Evolutionary conservation across 2,329 filamentous ascomycete species (phyloP).

Genomic region (Botrytis aclada): DNA sequence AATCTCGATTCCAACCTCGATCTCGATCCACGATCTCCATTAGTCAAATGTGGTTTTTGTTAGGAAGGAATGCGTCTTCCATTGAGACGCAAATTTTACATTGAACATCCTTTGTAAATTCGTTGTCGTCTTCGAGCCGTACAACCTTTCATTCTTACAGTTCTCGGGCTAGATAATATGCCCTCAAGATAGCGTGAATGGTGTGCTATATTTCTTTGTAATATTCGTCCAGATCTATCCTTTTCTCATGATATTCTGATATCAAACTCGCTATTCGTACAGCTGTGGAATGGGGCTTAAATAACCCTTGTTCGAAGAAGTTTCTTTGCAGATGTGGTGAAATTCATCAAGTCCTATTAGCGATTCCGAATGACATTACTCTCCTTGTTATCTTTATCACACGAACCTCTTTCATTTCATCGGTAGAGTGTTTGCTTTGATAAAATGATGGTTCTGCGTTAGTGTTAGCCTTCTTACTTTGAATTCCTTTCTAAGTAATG

Average conservation of each 20-base stretch:
- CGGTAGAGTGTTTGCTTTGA: neutral
- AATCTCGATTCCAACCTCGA: neutral
- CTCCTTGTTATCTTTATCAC: neutral
- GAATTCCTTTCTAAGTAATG: neutral
- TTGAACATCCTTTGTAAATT: neutral
- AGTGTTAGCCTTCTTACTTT: neutral
- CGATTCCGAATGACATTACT: neutral
- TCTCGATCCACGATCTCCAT: neutral
- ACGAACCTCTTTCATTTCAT: neutral
- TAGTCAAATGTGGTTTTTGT: neutral
- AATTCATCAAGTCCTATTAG: neutral
- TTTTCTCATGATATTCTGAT: neutral
- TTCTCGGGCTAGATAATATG: neutral
- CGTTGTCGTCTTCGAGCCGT: neutral
- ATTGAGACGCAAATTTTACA: neutral
- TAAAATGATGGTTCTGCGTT: neutral
- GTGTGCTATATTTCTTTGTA: neutral
- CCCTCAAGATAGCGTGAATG: neutral
- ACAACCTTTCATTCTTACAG: neutral
- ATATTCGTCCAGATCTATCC: neutral
- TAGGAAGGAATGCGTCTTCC: neutral
- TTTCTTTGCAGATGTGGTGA: too few relatives aligned
- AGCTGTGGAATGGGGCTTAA: neutral
- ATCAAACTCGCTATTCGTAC: neutral
- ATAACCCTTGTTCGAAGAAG: neutral